phyloP scores from a whole-genome alignment of 1,139 yeast species.

The Hyphopichia pseudoburtonii region DNA sequence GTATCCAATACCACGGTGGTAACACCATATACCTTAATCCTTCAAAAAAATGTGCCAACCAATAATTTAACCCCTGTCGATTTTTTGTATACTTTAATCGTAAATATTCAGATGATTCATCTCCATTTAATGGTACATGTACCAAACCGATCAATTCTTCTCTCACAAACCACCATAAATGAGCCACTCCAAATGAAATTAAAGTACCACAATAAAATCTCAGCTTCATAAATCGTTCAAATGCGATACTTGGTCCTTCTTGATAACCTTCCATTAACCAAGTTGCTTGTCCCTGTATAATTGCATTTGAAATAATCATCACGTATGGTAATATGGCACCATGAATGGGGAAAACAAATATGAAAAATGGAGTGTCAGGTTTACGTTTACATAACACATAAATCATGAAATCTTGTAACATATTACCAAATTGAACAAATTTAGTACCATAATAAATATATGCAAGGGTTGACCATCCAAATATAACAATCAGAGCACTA shows the following conservation, averaged over 20 bases:
- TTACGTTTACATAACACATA: slow-evolving; percentile 31
- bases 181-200: slow-evolving; percentile 27
- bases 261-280: slow-evolving; percentile 10
- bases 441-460: slow-evolving; percentile 15
- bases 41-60: slow-evolving; percentile 13
- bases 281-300: slow-evolving; percentile 10
- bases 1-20: slow-evolving; percentile 46
- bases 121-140: slow-evolving; percentile 21
- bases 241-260: slow-evolving; percentile 6
- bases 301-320: slow-evolving; percentile 18
- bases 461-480: slow-evolving; percentile 16
- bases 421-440: slow-evolving; percentile 20
- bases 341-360: slow-evolving; percentile 26
- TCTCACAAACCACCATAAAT: slow-evolving; percentile 40
- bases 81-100: slow-evolving; percentile 12
- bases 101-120: slow-evolving; percentile 14
- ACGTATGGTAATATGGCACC: slow-evolving; percentile 29
- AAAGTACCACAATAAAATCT: slow-evolving; percentile 19
- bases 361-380: slow-evolving; percentile 24
- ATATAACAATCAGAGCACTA: slow-evolving; percentile 25
- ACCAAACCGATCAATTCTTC: slow-evolving; percentile 20
- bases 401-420: slow-evolving; percentile 25
- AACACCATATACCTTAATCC: slow-evolving; percentile 15
- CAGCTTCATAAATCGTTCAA: slow-evolving; percentile 2
- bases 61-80: slow-evolving; percentile 8